Evolutionary conservation across 768 basidiomycete genomes (phyloP), one percentile per base, ranked within the genome.

Genomic region (Leccinum barrowsii): DNA sequence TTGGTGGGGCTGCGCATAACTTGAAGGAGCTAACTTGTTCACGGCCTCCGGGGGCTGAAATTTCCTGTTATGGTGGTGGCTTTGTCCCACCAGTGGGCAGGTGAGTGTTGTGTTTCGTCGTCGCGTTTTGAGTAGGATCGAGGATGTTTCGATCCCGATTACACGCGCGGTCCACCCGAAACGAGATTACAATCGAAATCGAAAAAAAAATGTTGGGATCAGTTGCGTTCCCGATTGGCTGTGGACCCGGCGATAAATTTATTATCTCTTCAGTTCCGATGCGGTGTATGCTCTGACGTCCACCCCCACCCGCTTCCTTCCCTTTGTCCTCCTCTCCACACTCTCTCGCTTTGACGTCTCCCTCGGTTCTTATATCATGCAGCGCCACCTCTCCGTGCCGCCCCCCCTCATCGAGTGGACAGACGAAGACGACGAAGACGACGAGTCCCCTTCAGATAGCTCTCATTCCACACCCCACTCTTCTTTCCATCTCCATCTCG

Each of bases 351-450:
- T 70, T 70, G 68, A 58, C 63, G 40, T 24, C 32, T 21, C 28
- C 52, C 58, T 58, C 12, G 22, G 15, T 34, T 59, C 64, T 62
- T 69, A 59, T 65, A 62, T 35, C 50, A 74, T 75, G 73, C n/a
- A 37, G 1, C 42, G 37, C 26, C 50, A 7, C 50, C 35, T 55
- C 52, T 59, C 63, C 15, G 34, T 59, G 0, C 64, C 63, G 1
- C 59, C 63, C 6, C 57, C 69, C 22, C 56, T 59, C 24, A 26
- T 68, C 11, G 59, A 55, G 12, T 48, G 47, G 4, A 13, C 49
- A 15, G 57, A 63, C 54, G 64, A 68, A 47, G 62, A 60, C 44
- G 64, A 69, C 49, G 62, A 60, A 34, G 61, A 60, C 42, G 61
- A 65, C 24, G 56, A 56, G 0, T 55, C 59, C 19, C 54, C 56